These are phyloP conservation scores for Licmophora abbreviata DNA, from an alignment of 108 stramenopile species.

Conservation along the genomic window DNA sequence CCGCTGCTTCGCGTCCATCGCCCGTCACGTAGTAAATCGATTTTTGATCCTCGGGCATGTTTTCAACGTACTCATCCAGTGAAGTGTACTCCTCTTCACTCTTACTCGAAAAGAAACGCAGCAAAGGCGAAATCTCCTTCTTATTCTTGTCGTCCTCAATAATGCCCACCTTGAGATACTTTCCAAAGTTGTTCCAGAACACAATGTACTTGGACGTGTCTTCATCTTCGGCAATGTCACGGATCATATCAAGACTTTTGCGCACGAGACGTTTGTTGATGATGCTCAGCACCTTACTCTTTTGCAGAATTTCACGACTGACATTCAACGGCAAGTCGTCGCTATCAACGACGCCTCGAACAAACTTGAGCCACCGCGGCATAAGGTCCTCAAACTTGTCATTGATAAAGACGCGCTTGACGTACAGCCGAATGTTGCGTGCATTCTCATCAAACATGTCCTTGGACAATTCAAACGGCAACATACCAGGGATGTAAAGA, in stretches of 20 bases:
- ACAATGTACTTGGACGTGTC: conserved; percentile 61
- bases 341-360: conserved; percentile 92
- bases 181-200: conserved; percentile 96
- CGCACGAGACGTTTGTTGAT: conserved; percentile 97
- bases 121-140: conserved; percentile 76
- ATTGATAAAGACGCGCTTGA: conserved; percentile 99
- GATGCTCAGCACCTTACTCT: conserved; percentile 90
- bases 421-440: conserved; percentile 90
- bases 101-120: conserved; percentile 82
- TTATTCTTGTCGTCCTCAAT: conserved; percentile 89
- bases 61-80: conserved; percentile 80
- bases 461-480: conserved; percentile 90
- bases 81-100: conserved; percentile 76
- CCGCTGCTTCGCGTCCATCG: conserved; percentile 73
- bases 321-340: conserved; percentile 96
- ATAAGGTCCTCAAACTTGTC: conserved; percentile 97
- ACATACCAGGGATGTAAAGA: conserved; percentile 90
- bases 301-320: conserved; percentile 96
- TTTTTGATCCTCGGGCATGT: conserved; percentile 91
- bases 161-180: conserved; percentile 93
- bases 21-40: conserved; percentile 94
- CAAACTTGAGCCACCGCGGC: conserved; percentile 95
- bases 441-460: conserved; percentile 97
- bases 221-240: conserved; percentile 74
- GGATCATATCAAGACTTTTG: conserved; percentile 94